These are phyloP conservation scores for Rehmannia glutinosa DNA, from an alignment of 257 asterid species.

Conservation along the genomic window DNA sequence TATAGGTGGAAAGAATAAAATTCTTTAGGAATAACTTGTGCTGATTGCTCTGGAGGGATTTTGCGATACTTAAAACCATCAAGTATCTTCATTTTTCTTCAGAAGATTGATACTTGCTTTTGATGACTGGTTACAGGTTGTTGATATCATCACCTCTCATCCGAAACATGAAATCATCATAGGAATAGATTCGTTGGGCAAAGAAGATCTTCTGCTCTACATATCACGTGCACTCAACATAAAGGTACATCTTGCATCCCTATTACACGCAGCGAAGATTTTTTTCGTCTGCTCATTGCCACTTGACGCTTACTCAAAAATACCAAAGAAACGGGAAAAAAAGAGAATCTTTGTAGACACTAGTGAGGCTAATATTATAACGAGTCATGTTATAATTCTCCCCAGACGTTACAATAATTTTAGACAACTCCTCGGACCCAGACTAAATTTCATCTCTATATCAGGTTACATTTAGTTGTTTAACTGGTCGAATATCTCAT, in stretches of 20 bases:
- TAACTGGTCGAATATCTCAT: background rate
- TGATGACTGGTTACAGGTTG: constrained; percentile 44
- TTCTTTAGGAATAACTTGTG: background rate
- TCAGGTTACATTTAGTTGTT: background rate
- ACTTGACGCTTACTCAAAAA: background rate
- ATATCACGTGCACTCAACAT: constrained; percentile 52
- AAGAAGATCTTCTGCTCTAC: constrained; percentile 80
- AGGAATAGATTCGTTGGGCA: constrained; percentile 75
- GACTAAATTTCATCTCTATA: background rate
- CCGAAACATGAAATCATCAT: constrained; percentile 75
- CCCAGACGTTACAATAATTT: background rate
- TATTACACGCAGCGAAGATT: background rate
- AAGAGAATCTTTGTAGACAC: background rate
- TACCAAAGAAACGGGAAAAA: background rate
- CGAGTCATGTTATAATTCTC: background rate
- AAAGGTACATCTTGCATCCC: constrained; percentile 45
- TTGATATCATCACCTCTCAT: constrained; percentile 66
- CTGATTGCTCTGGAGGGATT: background rate
- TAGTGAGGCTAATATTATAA: background rate
- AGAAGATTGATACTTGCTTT: constrained; percentile 14
- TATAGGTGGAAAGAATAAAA: background rate
- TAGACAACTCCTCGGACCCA: background rate
- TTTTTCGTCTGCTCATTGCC: background rate
- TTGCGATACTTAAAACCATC: background rate
- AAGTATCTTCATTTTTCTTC: background rate